Evolutionary conservation across 306 rosid species (phyloP), one percentile per base, ranked within the genome.

Genomic region (Fragaria ananassa): DNA sequence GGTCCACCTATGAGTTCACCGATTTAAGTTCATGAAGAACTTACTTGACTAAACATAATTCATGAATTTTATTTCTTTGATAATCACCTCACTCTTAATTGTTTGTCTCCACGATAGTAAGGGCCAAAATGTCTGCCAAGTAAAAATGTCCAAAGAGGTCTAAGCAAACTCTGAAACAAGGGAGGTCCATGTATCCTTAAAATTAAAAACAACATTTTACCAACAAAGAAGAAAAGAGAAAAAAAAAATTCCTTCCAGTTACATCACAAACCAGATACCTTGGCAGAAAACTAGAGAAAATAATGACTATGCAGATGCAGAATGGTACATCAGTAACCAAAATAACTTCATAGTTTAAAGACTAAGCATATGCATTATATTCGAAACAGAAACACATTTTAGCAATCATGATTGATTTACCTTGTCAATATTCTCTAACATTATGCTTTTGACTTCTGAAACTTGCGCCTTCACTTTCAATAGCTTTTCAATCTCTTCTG

Each of bases 401-500:
- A 29, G 50, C n/a, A 53, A 14, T 46, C 46, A 56, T 2, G 9
- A 44, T 57, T 31, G 49, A 70, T 37, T 81, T 84, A 88, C 92
- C 88, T 88, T 80, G 81, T 78, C 92, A 47, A 93, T 89, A 88
- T 93, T 93, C 85, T 89, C 96, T 70, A 91, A 77, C 98, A 93
- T 93, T 54, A 93, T 91, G 63, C 91, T 88, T 83, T 91, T 91
- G 66, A 93, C 97, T 87, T 93, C 96, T 49, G 96, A 83, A 80
- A 93, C 97, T 85, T 93, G 98, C 14, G 97, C 98, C 88, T 93
- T 91, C 88, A 93, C 96, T 87, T 91, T 93, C 70, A 89, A 80
- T 57, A 93, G 83, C 85, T 93, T 91, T 41, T 89, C 98, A 63
- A 91, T 93, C 84, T 93, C 98, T 79, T 93, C 93, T 2, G 97